Percentiles rank a stretch among this genome's conserved stretches.
phyloP scores from a whole-genome alignment of 164 flowering plant genomes.

The Taxillus chinensis region DNA sequence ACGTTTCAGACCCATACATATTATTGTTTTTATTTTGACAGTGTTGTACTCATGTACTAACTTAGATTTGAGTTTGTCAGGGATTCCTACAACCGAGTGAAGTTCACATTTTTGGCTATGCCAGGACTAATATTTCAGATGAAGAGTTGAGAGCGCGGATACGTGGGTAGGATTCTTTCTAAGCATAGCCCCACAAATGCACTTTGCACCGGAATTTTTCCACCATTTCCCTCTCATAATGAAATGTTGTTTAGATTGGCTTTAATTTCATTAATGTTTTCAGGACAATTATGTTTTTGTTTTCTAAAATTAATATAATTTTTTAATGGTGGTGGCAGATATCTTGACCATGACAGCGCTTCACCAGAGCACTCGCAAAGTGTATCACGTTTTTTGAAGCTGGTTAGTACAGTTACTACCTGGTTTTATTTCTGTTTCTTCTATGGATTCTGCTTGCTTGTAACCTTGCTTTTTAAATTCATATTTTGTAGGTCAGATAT shows the following conservation, averaged over 20 bases:
- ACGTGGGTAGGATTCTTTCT: slow-evolving; percentile 58
- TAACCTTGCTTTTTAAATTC: slow-evolving; percentile 2
- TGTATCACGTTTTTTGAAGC: slow-evolving; percentile 56
- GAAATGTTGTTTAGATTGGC: not conserved
- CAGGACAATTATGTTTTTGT: too few species aligned
- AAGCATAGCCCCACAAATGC: not conserved
- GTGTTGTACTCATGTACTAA: slow-evolving; percentile 2
- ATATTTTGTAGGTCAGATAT: slow-evolving; percentile 69
- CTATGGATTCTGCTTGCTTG: not conserved
- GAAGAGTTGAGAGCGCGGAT: slow-evolving; percentile 66
- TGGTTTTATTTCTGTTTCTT: slow-evolving; percentile 2
- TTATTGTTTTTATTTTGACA: not conserved
- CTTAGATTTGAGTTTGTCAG: slow-evolving; percentile 28
- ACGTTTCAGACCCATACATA: too few species aligned
- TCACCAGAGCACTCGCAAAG: slow-evolving; percentile 40
- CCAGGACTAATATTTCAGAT: slow-evolving; percentile 77
- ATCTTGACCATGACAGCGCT: slow-evolving; percentile 36
- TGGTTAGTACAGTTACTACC: slow-evolving; percentile 40
- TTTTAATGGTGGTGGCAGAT: slow-evolving; percentile 32
- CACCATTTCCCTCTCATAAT: too few species aligned
- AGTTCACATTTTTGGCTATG: slow-evolving; percentile 95
- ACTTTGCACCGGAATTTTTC: not conserved
- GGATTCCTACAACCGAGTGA: slow-evolving; percentile 66
- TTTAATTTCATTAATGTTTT: slow-evolving; percentile 1
- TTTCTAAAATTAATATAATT: too few species aligned